Percentiles rank a stretch among this genome's conserved stretches.
Evolutionary conservation across 129 eudicot species (phyloP).

Genomic region (sunflower (Helianthus annuus)): DNA sequence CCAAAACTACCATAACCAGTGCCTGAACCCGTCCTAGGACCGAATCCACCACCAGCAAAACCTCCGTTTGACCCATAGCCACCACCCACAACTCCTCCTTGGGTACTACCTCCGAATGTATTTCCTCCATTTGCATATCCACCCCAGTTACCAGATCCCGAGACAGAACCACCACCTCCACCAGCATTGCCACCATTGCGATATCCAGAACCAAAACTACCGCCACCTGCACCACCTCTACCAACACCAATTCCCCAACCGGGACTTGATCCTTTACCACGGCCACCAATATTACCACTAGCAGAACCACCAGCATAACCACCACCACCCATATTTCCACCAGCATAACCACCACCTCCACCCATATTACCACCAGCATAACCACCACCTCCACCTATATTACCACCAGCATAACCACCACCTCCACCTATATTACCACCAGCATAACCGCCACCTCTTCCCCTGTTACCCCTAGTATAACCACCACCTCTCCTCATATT

Average conservation of each 20-base stretch:
- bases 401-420: constrained; percentile 13
- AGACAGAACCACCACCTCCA: constrained; percentile 28
- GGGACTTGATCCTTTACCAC: constrained; percentile 1
- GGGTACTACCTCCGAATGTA: constrained; percentile 26
- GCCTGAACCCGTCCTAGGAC: constrained; percentile 25
- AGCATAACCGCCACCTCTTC: constrained; percentile 11
- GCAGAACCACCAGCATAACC: constrained; percentile 4
- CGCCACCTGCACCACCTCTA: neutral
- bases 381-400: constrained; percentile 23
- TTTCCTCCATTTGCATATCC: constrained; percentile 34
- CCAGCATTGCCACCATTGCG: constrained; percentile 12
- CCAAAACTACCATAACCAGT: constrained; percentile 32
- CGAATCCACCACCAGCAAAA: constrained; percentile 27
- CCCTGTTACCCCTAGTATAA: constrained; percentile 16
- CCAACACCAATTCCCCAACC: constrained; percentile 19
- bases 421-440: constrained; percentile 16
- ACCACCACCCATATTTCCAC: constrained; percentile 3
- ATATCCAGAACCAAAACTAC: constrained; percentile 13
- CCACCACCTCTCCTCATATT: neutral
- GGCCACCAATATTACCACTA: constrained; percentile 1
- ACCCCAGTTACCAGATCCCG: constrained; percentile 41
- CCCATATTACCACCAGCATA: neutral
- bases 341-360: constrained; percentile 1
- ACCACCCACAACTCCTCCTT: constrained; percentile 28
- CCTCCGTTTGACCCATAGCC: constrained; percentile 39